These are phyloP conservation scores for Oenanthe javanica DNA, from an alignment of 140 eudicot genomes.

Conservation along the genomic window DNA sequence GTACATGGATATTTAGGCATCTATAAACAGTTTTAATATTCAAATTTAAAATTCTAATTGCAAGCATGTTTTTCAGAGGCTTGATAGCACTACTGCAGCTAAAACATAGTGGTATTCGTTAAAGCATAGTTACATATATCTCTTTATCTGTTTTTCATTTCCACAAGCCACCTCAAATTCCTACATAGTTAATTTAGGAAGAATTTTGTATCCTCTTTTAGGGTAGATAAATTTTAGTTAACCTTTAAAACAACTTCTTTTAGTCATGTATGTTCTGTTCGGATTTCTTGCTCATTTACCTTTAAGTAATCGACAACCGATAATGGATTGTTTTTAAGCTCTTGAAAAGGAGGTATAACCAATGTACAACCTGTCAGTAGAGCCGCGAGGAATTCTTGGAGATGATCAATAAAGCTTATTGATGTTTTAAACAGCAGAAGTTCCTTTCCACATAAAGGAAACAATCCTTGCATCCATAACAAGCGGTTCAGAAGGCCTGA, in stretches of 20 bases:
- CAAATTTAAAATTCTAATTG: background rate
- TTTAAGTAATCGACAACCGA: constrained; percentile 49
- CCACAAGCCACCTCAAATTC: background rate
- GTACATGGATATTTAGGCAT: background rate
- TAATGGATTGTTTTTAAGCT: constrained; percentile 54
- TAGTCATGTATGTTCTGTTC: background rate
- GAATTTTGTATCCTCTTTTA: background rate
- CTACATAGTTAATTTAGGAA: background rate
- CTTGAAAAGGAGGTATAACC: constrained; percentile 72
- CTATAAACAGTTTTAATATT: background rate
- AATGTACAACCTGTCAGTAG: constrained; percentile 67
- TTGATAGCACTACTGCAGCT: background rate
- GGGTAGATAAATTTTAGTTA: background rate
- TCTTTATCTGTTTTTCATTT: background rate
- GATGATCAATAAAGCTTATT: constrained; percentile 83
- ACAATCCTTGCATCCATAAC: constrained; percentile 83
- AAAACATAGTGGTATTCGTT: background rate
- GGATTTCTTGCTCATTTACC: constrained; percentile 34
- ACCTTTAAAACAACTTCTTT: background rate
- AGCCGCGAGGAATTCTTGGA: constrained; percentile 83
- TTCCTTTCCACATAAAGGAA: constrained; percentile 65
- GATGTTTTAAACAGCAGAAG: constrained; percentile 74
- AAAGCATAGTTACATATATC: background rate
- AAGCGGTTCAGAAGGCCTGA: constrained; percentile 85
- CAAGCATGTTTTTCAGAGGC: background rate